phyloP scores from a whole-genome alignment of 78 protist species.

The Guillardia theta region DNA sequence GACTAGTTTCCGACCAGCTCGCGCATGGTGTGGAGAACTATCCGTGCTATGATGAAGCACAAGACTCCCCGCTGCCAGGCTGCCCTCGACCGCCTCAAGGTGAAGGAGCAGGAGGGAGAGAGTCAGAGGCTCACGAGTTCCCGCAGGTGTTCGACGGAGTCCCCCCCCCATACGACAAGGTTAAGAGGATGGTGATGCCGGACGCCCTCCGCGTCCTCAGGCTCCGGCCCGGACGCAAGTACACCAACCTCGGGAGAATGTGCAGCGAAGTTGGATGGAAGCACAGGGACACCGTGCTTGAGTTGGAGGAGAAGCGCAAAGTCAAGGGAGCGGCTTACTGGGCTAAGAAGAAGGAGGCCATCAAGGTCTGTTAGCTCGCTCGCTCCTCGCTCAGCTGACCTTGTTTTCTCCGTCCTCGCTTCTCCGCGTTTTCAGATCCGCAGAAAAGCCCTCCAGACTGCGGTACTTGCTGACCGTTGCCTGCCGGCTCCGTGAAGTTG shows the following conservation, averaged over 20 bases:
- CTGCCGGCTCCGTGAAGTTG: too few relatives aligned
- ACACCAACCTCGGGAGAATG: slow-evolving; percentile 87
- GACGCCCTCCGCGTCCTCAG: slow-evolving; percentile 90
- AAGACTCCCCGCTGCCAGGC: slow-evolving; percentile 93
- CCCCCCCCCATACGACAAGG: slow-evolving; percentile 93
- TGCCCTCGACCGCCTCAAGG: slow-evolving; percentile 89
- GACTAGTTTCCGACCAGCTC: too few relatives aligned
- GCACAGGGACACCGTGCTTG: slow-evolving; percentile 81
- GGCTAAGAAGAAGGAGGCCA: slow-evolving; percentile 71
- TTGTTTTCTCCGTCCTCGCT: too few relatives aligned
- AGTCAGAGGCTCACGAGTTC: too few relatives aligned
- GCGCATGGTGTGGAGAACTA: slow-evolving; percentile 85
- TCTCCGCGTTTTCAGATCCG: too few relatives aligned
- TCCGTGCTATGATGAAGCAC: slow-evolving; percentile 99
- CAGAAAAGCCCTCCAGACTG: neutral
- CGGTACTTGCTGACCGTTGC: too few relatives aligned
- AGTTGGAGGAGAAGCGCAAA: slow-evolving; percentile 90
- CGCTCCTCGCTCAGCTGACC: too few relatives aligned
- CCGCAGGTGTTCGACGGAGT: slow-evolving; percentile 92
- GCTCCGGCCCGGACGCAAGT: slow-evolving; percentile 84
- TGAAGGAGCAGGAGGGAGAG: too few relatives aligned
- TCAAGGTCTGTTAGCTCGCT: too few relatives aligned
- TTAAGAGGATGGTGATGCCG: slow-evolving; percentile 93
- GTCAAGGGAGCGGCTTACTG: slow-evolving; percentile 68
- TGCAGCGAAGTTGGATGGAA: slow-evolving; percentile 95